Evolutionary conservation across 257 asterid genomes (phyloP).

Genomic region (Primulina tabacum): DNA sequence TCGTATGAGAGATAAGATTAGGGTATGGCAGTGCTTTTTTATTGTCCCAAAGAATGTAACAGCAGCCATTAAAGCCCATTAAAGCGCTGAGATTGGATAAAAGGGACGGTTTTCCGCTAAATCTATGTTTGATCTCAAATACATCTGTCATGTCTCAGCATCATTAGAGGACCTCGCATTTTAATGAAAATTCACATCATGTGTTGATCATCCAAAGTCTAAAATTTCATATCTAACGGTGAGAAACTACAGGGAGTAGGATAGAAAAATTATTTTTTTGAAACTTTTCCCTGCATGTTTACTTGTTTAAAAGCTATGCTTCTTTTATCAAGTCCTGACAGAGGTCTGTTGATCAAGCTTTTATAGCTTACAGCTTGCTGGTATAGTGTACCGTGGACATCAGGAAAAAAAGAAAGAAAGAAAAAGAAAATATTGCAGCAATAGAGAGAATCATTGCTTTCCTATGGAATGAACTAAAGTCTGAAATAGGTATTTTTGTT

Average conservation of each 20-base stretch:
- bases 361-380: constrained; percentile 63
- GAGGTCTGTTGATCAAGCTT: constrained; percentile 44
- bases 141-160: no score
- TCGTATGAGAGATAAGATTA: constrained; percentile 35
- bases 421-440: constrained; percentile 11
- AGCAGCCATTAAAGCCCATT: constrained; percentile 54
- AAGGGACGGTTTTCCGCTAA: constrained; percentile 41
- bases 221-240: no score
- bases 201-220: no score
- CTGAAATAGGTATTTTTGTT: constrained; percentile 47
- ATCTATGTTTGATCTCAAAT: no score
- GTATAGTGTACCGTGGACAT: constrained; percentile 39
- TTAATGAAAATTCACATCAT: no score
- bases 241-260: no score
- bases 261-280: neutral
- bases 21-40: constrained; percentile 53
- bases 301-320: neutral
- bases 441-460: constrained; percentile 57
- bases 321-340: constrained; percentile 10
- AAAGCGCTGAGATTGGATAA: constrained; percentile 46
- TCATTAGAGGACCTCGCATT: neutral
- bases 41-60: constrained; percentile 72
- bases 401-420: constrained; percentile 24
- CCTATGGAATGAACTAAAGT: constrained; percentile 45
- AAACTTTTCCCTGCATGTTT: constrained; percentile 33